Evolutionary conservation across 73 alveolate species (phyloP).

Genomic region (Paramecium bursaria): DNA sequence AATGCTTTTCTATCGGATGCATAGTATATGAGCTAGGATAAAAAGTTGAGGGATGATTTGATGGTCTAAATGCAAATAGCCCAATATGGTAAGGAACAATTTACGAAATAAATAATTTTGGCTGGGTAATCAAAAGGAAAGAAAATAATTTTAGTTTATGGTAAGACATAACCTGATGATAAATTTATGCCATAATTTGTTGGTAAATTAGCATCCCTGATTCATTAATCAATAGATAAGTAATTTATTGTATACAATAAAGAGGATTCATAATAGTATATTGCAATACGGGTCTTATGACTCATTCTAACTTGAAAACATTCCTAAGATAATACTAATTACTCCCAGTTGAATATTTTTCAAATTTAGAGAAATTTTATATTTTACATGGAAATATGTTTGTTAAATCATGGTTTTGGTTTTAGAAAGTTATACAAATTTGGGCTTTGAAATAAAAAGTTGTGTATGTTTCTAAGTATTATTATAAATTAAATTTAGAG

Average conservation of each 20-base stretch:
- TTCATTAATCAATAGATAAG: conserved; percentile 30
- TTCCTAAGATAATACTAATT: not conserved
- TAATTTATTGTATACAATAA: not conserved
- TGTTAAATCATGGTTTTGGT: conserved; percentile 60
- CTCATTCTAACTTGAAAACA: conserved; percentile 12
- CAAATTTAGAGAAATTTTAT: not conserved
- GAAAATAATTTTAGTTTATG: not conserved
- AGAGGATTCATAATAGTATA: conserved; percentile 17
- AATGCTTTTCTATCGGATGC: no score
- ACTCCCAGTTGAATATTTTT: conserved; percentile 27
- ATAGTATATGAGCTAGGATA: no score
- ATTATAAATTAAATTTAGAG: not conserved
- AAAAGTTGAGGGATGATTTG: not conserved
- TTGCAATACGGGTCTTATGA: conserved; percentile 10
- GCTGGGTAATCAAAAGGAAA: conserved; percentile 1
- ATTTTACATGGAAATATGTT: conserved; percentile 49
- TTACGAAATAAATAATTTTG: not conserved
- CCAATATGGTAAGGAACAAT: not conserved
- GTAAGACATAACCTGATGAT: conserved; percentile 9
- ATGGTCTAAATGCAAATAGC: conserved; percentile 25
- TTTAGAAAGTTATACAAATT: conserved; percentile 33
- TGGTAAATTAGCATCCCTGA: not conserved
- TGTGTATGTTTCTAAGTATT: conserved; percentile 25
- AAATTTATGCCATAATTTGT: not conserved
- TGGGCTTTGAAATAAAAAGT: conserved; percentile 14